Evolutionary conservation across 2,329 filamentous ascomycete genomes (phyloP), one percentile per base, ranked within the genome.

Genomic region (Exophiala spinifera): DNA sequence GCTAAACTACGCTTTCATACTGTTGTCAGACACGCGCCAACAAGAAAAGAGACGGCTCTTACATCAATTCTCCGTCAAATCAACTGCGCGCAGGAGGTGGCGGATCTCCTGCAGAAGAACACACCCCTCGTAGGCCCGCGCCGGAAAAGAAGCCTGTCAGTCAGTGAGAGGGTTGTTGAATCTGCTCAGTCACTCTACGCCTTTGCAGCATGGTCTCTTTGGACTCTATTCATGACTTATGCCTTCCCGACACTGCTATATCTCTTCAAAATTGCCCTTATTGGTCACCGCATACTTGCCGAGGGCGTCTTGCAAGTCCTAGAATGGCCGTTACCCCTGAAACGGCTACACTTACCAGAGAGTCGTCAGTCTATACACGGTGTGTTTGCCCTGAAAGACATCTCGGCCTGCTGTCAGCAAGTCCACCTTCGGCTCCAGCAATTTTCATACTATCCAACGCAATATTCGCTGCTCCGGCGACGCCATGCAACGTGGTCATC

Each of bases 381-480:
- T 11, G 39, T 86, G 86, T 86, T 91, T 37, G 94, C 94, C 0
- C 74, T 99, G 52, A 97, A 97, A 69, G 94, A 99, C 68, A 84
- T 97, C 42, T 97, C 91, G 28, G 94, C 94, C 13, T 97, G 92
- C 0, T 94, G 94, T 20, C 94, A 99, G 69, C 94, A 99, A 71
- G 86, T 99, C 33, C 94, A 99, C 72, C 96, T 99, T 61, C 88
- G 94, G 4, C 79, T 99, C 19, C 91, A 97, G 68, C 94, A 99
- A 69, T 97, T 97, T 68, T 97, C 92, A 72, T 99, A 99, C 70
- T 97, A 92, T 91, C 95, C 94, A 1, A 90, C 95, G 72, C 92
- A 99, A 70, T 96, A 97, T 68, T 80, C 92, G 40, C 97, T 91
- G 14, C 73, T 99, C 44, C 86, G 91, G n/a, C 85, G 89, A 66